Evolutionary conservation across 169 alveolate species (phyloP).

Genomic region (Cryptosporidium sp.): DNA sequence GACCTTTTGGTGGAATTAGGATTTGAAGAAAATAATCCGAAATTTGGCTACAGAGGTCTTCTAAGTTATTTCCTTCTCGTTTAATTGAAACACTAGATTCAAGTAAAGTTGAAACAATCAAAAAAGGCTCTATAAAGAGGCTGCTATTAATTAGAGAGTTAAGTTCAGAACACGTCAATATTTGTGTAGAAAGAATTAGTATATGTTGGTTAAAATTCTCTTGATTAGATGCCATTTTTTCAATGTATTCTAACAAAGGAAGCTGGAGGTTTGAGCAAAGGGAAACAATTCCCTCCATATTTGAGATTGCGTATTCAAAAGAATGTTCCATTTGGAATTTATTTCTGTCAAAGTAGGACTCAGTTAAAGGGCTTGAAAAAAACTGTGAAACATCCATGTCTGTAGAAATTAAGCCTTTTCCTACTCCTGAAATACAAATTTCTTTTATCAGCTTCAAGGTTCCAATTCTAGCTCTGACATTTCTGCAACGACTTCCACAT

Average conservation of each 20-base stretch:
- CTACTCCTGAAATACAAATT: not conserved
- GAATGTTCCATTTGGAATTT: slow-evolving; percentile 18
- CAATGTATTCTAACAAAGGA: slow-evolving; percentile 25
- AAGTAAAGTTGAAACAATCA: slow-evolving; percentile 10
- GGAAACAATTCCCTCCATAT: slow-evolving; percentile 11
- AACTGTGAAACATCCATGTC: slow-evolving; percentile 14
- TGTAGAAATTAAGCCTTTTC: not conserved
- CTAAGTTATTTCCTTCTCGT: not conserved
- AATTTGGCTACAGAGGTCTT: slow-evolving; percentile 24
- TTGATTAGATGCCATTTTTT: not conserved
- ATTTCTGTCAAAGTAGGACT: not conserved
- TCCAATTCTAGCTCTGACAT: slow-evolving; percentile 11
- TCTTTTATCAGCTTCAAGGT: not conserved
- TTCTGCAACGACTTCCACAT: slow-evolving; percentile 24
- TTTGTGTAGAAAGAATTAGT: slow-evolving; percentile 1
- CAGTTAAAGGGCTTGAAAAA: slow-evolving; percentile 39
- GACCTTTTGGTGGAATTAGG: slow-evolving; percentile 44
- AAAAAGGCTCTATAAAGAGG: slow-evolving; percentile 17
- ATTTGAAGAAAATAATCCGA: slow-evolving; percentile 63
- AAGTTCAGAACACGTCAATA: slow-evolving; percentile 20
- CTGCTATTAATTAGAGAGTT: slow-evolving; percentile 2
- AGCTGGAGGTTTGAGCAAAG: slow-evolving; percentile 4
- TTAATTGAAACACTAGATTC: not conserved
- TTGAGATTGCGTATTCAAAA: slow-evolving; percentile 37
- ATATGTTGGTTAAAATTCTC: not conserved